These are phyloP conservation scores for Leccinum discolor DNA, from an alignment of 1,284 basidiomycete species.

Conservation along the genomic window DNA sequence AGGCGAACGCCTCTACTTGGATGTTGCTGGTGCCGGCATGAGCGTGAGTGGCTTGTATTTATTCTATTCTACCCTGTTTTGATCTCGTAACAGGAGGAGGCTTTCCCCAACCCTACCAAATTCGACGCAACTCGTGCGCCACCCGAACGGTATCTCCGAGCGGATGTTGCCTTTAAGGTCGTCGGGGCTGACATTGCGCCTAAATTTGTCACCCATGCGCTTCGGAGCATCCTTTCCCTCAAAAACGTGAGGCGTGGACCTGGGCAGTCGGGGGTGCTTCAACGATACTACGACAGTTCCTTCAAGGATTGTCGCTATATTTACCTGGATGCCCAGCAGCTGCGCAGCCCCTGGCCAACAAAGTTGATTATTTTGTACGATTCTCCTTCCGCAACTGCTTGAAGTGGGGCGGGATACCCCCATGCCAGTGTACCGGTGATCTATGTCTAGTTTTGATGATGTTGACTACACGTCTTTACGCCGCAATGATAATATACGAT, in stretches of 20 bases:
- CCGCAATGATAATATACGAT: not conserved
- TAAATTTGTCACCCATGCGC: constrained; percentile 51
- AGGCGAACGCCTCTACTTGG: constrained; percentile 57
- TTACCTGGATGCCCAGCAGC: constrained; percentile 47
- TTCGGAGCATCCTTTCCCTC: constrained; percentile 51
- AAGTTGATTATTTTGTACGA: constrained; percentile 48
- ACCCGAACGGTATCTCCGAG: constrained; percentile 49
- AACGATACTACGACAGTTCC: constrained; percentile 38
- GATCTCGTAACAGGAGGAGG: constrained; percentile 36
- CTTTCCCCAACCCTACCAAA: constrained; percentile 49
- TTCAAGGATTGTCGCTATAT: constrained; percentile 38
- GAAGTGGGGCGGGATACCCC: constrained; percentile 3
- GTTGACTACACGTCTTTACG: constrained; percentile 5
- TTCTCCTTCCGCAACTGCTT: constrained; percentile 16
- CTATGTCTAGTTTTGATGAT: constrained; percentile 4
- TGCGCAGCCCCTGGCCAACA: constrained; percentile 52
- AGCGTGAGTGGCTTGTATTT: constrained; percentile 40
- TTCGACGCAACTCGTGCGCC: constrained; percentile 48
- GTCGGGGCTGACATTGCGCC: constrained; percentile 58
- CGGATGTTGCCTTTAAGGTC: constrained; percentile 55
- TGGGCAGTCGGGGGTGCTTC: constrained; percentile 51
- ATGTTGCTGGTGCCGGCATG: constrained; percentile 55
- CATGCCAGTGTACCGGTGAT: not conserved
- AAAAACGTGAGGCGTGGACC: constrained; percentile 54
- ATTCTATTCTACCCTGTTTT: not conserved